Evolutionary conservation across 441 rosid genomes (phyloP), one percentile per base, ranked within the genome.

Genomic region (Pelargonium myrrhifolium): DNA sequence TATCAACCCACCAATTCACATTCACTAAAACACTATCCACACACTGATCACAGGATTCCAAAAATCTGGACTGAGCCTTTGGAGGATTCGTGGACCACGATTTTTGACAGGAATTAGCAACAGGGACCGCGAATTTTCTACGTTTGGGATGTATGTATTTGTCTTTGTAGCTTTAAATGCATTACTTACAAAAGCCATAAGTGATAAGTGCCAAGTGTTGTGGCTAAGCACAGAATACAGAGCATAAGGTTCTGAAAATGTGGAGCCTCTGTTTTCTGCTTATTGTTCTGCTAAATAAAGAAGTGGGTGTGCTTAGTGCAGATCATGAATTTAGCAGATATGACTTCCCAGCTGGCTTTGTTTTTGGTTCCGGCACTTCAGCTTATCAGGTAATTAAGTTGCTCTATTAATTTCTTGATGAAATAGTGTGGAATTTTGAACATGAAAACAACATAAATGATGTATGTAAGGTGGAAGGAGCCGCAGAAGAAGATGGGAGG

Each of bases 361-460:
- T 81, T 4, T 89, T 89, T 60, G 92, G 92, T 65, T 74, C 95
- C 3, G 85, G 73, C 47, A 75, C 78, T 56, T 84, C 92, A 35
- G 90, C 95, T 71, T 89, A 84, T 78, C 92, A 87, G 92, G 89
- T 89, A 55, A 4, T n/a, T n/a, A n/a, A n/a, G 6, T 60, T 17
- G 15, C 55, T 55, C 45, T 12, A 10, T 18, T 51, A n/a, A n/a
- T n/a, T n/a, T 14, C 28, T 20, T 22, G 20, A 17, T 5, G 2
- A 45, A 45, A 45, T 45, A 45, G 51, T 49, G 0, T 12, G 15
- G 20, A 49, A 49, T n/a, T 5, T 35, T 35, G 39, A 35, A 35
- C 39, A 47, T 51, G 21, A 26, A 26, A 40, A 42, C 24, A 9
- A 39, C 17, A 28, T 26, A 10, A 40, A 37, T 45, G 51, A 70